These are phyloP conservation scores for Carex arenaria DNA, from an alignment of 202 grass and related monocot genomes.

Conservation along the genomic window DNA sequence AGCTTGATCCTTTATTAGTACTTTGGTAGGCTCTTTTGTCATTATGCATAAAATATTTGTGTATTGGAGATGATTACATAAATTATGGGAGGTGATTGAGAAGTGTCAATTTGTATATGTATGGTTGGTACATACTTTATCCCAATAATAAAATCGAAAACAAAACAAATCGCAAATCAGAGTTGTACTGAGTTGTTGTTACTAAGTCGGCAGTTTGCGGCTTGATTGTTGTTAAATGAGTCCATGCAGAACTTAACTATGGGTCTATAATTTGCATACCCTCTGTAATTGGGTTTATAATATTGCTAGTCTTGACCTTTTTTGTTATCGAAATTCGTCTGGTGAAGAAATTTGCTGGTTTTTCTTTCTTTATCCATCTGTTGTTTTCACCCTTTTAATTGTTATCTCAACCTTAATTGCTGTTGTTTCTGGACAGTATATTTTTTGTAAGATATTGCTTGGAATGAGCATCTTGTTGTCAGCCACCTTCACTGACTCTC, in stretches of 20 bases:
- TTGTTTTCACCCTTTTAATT: neutral
- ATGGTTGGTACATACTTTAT: neutral
- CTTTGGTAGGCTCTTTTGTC: neutral
- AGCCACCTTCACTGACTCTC: neutral
- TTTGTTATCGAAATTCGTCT: neutral
- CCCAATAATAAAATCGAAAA: neutral
- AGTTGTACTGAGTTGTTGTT: neutral
- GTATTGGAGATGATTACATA: neutral
- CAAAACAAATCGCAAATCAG: neutral
- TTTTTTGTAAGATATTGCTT: neutral
- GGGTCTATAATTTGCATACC: neutral
- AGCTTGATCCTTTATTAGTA: neutral
- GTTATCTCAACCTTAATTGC: neutral
- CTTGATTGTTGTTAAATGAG: neutral
- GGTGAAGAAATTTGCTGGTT: neutral
- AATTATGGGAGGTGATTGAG: neutral
- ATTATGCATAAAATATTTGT: neutral
- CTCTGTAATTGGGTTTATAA: neutral
- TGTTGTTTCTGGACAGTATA: neutral
- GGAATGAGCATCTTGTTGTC: neutral
- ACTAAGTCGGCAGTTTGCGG: neutral
- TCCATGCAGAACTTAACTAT: neutral
- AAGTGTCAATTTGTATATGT: neutral
- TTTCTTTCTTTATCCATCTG: neutral
- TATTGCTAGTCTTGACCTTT: neutral